Evolutionary conservation across 2,329 filamentous ascomycete species (phyloP).

Genomic region (Nemania sp.): DNA sequence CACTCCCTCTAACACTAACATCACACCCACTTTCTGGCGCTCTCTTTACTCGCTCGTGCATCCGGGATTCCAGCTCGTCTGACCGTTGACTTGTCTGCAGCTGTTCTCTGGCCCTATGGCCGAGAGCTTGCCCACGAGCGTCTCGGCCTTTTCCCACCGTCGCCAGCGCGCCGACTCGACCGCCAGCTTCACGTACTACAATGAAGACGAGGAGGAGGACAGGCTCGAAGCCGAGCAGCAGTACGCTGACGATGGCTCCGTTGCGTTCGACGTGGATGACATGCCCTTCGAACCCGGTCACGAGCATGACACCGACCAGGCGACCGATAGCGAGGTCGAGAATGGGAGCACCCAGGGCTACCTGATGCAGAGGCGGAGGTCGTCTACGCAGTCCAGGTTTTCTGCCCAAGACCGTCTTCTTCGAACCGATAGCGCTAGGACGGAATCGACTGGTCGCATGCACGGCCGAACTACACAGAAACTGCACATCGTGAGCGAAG

Average conservation of each 20-base stretch:
- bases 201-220: constrained; percentile 61
- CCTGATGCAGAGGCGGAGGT: constrained; percentile 61
- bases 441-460: constrained; percentile 65
- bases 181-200: constrained; percentile 87
- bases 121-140: constrained; percentile 92
- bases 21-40: too few relatives aligned
- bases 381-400: constrained; percentile 61
- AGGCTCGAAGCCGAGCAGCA: constrained; percentile 45
- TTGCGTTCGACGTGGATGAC: constrained; percentile 38
- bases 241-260: constrained; percentile 44
- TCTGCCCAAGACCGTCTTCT: constrained; percentile 68
- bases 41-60: too few relatives aligned
- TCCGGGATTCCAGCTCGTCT: constrained; percentile 25
- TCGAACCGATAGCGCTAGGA: constrained; percentile 70
- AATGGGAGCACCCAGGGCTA: constrained; percentile 49
- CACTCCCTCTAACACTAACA: too few relatives aligned
- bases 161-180: constrained; percentile 80
- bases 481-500: constrained; percentile 89
- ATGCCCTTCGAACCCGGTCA: constrained; percentile 39
- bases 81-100: constrained; percentile 40
- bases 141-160: constrained; percentile 88
- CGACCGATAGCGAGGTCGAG: constrained; percentile 48
- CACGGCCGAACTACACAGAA: constrained; percentile 79
- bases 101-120: constrained; percentile 91
- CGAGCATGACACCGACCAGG: constrained; percentile 40